phyloP scores from a whole-genome alignment of 2,329 filamentous ascomycete genomes.

The Hirsutella rhossiliensis region DNA sequence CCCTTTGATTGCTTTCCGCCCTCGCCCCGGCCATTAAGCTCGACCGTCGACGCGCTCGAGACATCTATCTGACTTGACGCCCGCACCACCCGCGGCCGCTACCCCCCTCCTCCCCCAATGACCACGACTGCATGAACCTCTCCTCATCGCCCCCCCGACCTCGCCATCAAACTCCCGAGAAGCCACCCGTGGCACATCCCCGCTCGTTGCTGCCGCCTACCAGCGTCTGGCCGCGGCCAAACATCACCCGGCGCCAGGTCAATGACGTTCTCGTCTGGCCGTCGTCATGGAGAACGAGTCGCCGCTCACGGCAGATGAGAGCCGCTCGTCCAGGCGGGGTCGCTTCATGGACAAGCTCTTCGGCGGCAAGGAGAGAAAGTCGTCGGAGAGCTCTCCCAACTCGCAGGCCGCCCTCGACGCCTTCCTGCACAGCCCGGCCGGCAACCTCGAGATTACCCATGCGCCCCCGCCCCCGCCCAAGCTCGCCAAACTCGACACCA shows the following conservation, averaged over 20 bases:
- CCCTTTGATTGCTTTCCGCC: no score
- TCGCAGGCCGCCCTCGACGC: constrained; percentile 38
- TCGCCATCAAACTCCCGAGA: not conserved
- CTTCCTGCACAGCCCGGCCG: constrained; percentile 44
- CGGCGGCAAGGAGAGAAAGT: constrained; percentile 28
- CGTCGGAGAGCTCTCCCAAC: constrained; percentile 14
- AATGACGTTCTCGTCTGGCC: constrained; percentile 15
- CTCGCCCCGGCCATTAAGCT: no score
- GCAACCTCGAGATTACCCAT: constrained; percentile 42
- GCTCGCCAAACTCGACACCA: constrained; percentile 45
- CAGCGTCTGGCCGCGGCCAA: constrained; percentile 2
- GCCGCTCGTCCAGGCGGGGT: constrained; percentile 32
- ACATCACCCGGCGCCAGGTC: constrained; percentile 9
- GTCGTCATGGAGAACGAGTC: constrained; percentile 33
- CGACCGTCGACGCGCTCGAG: no score
- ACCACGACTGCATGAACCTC: no score
- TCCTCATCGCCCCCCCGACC: no score
- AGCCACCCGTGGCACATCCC: not conserved
- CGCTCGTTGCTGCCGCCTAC: not conserved
- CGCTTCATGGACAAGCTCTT: constrained; percentile 55
- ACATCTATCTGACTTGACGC: no score
- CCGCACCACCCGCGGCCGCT: no score
- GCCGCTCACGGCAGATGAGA: constrained; percentile 24
- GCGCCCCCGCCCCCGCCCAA: constrained; percentile 33
- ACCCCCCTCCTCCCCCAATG: no score